These are phyloP conservation scores for Hypomontagnella submonticulosa DNA, from an alignment of 495 filamentous ascomycete species.

Conservation along the genomic window DNA sequence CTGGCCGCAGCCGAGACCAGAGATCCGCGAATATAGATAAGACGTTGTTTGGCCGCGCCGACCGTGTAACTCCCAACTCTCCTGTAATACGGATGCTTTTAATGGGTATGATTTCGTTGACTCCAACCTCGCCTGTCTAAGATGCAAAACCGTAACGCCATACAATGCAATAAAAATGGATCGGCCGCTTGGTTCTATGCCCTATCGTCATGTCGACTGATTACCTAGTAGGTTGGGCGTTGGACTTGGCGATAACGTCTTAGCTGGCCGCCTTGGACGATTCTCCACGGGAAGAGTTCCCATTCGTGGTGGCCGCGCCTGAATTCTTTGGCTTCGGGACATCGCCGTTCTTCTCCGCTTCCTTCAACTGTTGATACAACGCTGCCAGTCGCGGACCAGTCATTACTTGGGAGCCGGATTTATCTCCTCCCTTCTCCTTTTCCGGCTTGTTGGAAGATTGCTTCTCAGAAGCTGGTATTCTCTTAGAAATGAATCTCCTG, in stretches of 20 bases:
- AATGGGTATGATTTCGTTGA: slow-evolving; percentile 49
- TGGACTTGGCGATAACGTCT: slow-evolving; percentile 1
- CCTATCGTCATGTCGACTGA: slow-evolving; percentile 3
- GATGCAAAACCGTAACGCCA: slow-evolving; percentile 47
- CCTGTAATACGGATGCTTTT: slow-evolving; percentile 50
- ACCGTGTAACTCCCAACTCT: slow-evolving; percentile 45
- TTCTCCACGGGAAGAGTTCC: slow-evolving; percentile 36
- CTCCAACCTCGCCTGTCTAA: slow-evolving; percentile 47
- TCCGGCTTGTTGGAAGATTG: slow-evolving; percentile 42
- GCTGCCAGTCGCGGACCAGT: slow-evolving; percentile 47
- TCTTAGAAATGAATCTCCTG: slow-evolving; percentile 50
- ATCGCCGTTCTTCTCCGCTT: slow-evolving; percentile 43
- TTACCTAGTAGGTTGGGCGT: slow-evolving; percentile 1
- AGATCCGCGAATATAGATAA: slow-evolving; percentile 34
- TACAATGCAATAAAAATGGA: slow-evolving; percentile 46
- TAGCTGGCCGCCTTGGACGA: slow-evolving; percentile 38
- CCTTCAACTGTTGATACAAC: slow-evolving; percentile 47
- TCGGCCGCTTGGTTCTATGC: slow-evolving; percentile 9
- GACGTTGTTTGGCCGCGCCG: slow-evolving; percentile 36
- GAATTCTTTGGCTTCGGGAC: slow-evolving; percentile 39
- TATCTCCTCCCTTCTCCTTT: slow-evolving; percentile 44
- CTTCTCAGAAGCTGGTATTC: slow-evolving; percentile 48
- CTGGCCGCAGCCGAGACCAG: slow-evolving; percentile 16
- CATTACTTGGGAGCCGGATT: slow-evolving; percentile 38
- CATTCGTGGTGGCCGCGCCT: slow-evolving; percentile 37